Percentiles rank a stretch among this genome's conserved stretches.
Conservation (phyloP, 2,329 filamentous ascomycete species). For the Trichophyton simii region DNA sequence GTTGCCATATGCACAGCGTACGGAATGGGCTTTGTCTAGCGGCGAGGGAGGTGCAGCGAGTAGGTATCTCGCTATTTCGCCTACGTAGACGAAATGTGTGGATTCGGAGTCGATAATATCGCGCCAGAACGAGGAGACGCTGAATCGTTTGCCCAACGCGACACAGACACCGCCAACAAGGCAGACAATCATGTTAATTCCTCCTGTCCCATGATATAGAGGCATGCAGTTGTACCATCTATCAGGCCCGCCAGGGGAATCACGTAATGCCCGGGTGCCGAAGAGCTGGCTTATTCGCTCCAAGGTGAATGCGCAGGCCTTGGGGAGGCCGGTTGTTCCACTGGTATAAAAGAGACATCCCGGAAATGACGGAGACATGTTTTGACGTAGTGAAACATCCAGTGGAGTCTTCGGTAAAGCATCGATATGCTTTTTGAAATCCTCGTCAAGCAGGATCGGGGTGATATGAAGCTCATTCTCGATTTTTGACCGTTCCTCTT, state of each 20-base stretch:
- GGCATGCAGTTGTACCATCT: conserved; percentile 68
- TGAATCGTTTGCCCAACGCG: conserved; percentile 43
- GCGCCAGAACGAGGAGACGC: conserved; percentile 56
- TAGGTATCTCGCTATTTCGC: conserved; percentile 63
- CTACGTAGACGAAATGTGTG: conserved; percentile 64
- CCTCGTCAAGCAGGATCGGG: conserved; percentile 42
- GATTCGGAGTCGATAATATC: conserved; percentile 56
- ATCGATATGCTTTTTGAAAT: conserved; percentile 38
- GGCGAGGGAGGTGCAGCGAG: conserved; percentile 48
- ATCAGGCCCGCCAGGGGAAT: conserved; percentile 32
- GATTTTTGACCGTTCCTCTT: conserved; percentile 38
- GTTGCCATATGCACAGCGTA: conserved; percentile 38
- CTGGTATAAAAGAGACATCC: conserved; percentile 60
- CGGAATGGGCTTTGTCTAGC: conserved; percentile 34
- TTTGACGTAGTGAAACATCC: conserved; percentile 43
- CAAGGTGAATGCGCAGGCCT: conserved; percentile 52
- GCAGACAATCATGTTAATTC: conserved; percentile 45
- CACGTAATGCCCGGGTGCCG: conserved; percentile 22
- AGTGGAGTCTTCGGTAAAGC: conserved; percentile 40
- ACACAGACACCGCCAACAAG: conserved; percentile 40
- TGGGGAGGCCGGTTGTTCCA: conserved; percentile 64
- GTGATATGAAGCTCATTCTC: conserved; percentile 47
- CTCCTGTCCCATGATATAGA: conserved; percentile 63
- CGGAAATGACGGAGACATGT: conserved; percentile 42
- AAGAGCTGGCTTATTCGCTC: conserved; percentile 33